Conservation (phyloP, 2,329 filamentous ascomycete species). For the Hypoxylon sp. region DNA sequence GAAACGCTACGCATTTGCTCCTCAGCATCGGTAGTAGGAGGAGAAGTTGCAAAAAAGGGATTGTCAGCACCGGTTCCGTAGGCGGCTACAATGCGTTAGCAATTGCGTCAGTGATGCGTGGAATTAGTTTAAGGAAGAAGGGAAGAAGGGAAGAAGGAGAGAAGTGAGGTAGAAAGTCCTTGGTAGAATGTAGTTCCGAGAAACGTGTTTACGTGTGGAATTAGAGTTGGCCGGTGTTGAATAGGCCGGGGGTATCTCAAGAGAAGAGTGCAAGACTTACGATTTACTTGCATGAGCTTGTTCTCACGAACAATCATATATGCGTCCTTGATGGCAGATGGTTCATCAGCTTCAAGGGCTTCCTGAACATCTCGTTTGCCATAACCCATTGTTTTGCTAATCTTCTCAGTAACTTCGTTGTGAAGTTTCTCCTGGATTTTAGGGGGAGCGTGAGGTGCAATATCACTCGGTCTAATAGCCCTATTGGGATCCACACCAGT, state of each 20-base stretch:
- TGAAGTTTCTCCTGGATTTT: conserved; percentile 91
- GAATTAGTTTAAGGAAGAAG: neutral
- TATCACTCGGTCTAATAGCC: conserved; percentile 85
- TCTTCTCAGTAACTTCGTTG: conserved; percentile 92
- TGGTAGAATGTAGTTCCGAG: neutral
- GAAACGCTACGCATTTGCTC: conserved; percentile 70
- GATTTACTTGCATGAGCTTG: conserved; percentile 94
- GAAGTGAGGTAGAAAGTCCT: neutral
- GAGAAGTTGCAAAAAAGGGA: conserved; percentile 60
- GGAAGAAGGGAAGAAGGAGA: neutral
- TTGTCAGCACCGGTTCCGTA: conserved; percentile 59
- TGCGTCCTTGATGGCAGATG: conserved; percentile 98
- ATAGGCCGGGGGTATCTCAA: neutral
- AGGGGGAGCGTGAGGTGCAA: conserved; percentile 83
- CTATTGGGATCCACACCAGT: conserved; percentile 95
- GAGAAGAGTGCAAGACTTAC: conserved; percentile 68
- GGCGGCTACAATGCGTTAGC: conserved; percentile 62
- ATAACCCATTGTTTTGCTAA: conserved; percentile 98
- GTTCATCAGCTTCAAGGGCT: conserved; percentile 90
- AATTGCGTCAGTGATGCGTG: conserved; percentile 49
- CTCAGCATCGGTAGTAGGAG: conserved; percentile 65
- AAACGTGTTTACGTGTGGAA: neutral
- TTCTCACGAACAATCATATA: conserved; percentile 99
- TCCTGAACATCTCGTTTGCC: conserved; percentile 95
- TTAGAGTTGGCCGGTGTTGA: neutral